Evolutionary conservation across 202 grass and related monocot genomes (phyloP), one percentile per base, ranked within the genome.

Genomic region (Schoenoplectus tabernaemontani): DNA sequence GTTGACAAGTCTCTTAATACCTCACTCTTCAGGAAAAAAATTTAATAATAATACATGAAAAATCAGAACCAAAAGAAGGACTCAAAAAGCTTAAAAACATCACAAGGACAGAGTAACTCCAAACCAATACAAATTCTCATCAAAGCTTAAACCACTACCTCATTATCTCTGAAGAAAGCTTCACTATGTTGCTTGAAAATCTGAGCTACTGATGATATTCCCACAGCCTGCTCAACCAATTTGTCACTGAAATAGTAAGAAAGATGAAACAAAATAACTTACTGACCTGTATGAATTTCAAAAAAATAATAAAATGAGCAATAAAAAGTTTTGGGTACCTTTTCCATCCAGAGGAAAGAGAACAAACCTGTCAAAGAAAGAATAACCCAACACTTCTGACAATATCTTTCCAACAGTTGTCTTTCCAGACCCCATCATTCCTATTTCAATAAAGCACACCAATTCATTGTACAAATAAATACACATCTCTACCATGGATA

Each of bases 401-500:
- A 98, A 57, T 70, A 98, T 98, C 86, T 95, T 98, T 81, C 91
- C 96, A 79, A 98, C 88, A 34, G 96, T 98, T 69, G 88, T 98
- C 80, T 98, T 98, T 39, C 96, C 91, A 53, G 96, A 98, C 67
- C 96, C 96, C 96, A 98, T 98, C 96, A 98, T 98, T 84, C 96
- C 96, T 98, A 76, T 65, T 80, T 32, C 43, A 62, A 59, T 32
- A 54, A 85, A 7, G 17, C 19, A 24, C 76, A 82, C 74, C 38
- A 79, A 44, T 76, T 57, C 48, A 50, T 13, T 23, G 22, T 54
- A 19, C 70, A 33, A 20, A 7, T 54, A 75, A 72, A 75, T 19
- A 36, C 26, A 11, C 28, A 46, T 77, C 36, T 26, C 32, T 51
- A 48, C 7, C 64, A 58, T 23, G 20, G 24, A 64, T 9, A 64